Base-by-base conservation (phyloP, 2,329 filamentous ascomycete genomes). In the Xylaria sp. region DNA sequence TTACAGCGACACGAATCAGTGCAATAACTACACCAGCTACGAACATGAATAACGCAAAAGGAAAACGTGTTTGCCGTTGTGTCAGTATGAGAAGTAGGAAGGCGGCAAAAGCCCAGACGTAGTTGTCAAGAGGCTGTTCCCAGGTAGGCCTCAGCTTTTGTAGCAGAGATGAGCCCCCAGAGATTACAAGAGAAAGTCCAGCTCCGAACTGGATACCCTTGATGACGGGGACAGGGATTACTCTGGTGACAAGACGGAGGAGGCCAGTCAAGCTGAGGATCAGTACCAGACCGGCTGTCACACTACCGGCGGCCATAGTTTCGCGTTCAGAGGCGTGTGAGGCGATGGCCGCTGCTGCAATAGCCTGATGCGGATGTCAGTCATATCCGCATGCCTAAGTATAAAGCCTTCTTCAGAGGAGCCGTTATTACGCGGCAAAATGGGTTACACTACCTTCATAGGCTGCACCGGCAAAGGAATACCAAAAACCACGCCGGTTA, bases 201-300 rank as follows among this genome's bases (percentile, higher is more conserved):
- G 95, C 95, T 43, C 95, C 95, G 56, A 97, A 89, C 80, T 98
- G 96, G 72, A 98, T 97, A 34, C 95, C 95, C 78, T 97, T 97
- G 61, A 98, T 90, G 0, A 98, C 91, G 0, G 94, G 93, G 15
- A 94, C 88, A 0, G 95, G 95, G 9, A 97, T 91, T 15, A 90
- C 84, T n/a, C 84, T 81, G 9, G 92, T 90, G 60, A 93, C 89
- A 85, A 89, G 91, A 65, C 85, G 85, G 36, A 97, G 83, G n/a
- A 96, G 81, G 0, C 95, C 93, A 0, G 93, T 97, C 4, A 90
- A 77, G 75, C 91, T 94, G 77, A 97, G 89, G 0, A 97, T 7
- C 9, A 95, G 85, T 9, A 97, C 90, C 25, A 91, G 86, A 7
- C 82, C 82, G 1, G 90, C 90, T 39, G 97, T 94, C 66, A 93